Percentiles rank a stretch among this genome's conserved stretches.
Conservation (phyloP, 345 rosid genomes). For the Geranium brycei region DNA sequence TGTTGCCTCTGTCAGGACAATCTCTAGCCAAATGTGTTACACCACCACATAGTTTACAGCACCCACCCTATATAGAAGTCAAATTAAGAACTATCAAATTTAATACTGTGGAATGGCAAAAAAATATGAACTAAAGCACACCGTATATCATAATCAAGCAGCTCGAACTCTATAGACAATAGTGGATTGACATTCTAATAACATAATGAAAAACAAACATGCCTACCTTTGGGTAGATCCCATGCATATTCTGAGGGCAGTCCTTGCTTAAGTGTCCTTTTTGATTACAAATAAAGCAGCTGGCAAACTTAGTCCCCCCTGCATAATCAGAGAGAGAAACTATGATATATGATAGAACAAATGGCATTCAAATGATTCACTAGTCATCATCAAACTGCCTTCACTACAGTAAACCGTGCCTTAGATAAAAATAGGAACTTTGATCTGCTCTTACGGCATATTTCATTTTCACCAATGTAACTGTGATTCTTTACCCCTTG, state of each 20-base stretch:
- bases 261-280: constrained; percentile 82
- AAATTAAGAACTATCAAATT: constrained; percentile 6
- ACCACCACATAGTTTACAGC: constrained; percentile 84
- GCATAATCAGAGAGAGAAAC: constrained; percentile 11
- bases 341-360: constrained; percentile 4
- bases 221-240: constrained; percentile 88
- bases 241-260: constrained; percentile 69
- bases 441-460: too few species aligned
- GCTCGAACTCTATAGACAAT: too few species aligned
- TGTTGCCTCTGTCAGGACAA: constrained; percentile 62
- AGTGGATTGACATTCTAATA: not conserved
- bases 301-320: constrained; percentile 87
- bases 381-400: too few species aligned
- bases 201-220: not conserved
- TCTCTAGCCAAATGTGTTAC: constrained; percentile 89
- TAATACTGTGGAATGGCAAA: not conserved
- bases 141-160: too few species aligned
- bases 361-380: not conserved
- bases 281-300: constrained; percentile 76
- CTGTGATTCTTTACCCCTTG: too few species aligned
- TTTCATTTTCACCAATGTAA: too few species aligned
- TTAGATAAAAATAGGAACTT: too few species aligned
- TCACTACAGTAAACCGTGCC: too few species aligned
- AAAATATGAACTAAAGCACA: not conserved
- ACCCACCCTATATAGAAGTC: constrained; percentile 53